Base-by-base conservation (phyloP, 345 rosid genomes). In the Pseudoturritis turrita region DNA sequence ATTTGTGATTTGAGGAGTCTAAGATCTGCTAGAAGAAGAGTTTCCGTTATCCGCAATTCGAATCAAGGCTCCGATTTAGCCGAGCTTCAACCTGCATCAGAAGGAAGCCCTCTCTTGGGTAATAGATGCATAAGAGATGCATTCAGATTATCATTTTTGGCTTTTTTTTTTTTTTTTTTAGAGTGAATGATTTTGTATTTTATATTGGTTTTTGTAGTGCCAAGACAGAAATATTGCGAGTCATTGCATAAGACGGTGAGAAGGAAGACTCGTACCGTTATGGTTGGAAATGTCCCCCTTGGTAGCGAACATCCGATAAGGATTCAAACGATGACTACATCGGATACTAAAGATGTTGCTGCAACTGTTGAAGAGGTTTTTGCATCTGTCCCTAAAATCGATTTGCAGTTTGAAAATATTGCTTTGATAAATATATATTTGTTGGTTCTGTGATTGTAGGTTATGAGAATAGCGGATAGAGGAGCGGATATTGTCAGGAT, bases 401-500 rank as follows among this genome's bases (percentile, higher is more conserved):
- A 0, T 47, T 14, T 46, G 11, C 44, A 39, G 35, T 61, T 53
- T 26, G 7, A 8, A 43, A n/a, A 63, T 25, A 26, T n/a, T n/a
- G n/a, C n/a, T n/a, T n/a, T n/a, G n/a, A n/a, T n/a, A n/a, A n/a
- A n/a, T n/a, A n/a, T n/a, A n/a, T n/a, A n/a, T n/a, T n/a, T 69
- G 53, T 3, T 45, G 43, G 66, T 44, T 75, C 5, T 78, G 61
- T 67, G 65, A 21, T 58, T 71, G 35, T 77, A 95, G 99, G 96
- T 95, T 11, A 91, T 95, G 99, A 84, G 79, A 79, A 95, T 95
- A 68, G 96, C 96, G 2, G 99, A 95, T 79, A 74, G 51, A 63
- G 97, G 99, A 51, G 99, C 97, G 13, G 96, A 95, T 80, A 77
- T 91, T 31, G 99, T 95, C 40, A 88, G 97, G 65, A 91, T 95